Evolutionary conservation across 257 asterid genomes (phyloP), one percentile per base, ranked within the genome.

Genomic region (Gentiana dahurica): DNA sequence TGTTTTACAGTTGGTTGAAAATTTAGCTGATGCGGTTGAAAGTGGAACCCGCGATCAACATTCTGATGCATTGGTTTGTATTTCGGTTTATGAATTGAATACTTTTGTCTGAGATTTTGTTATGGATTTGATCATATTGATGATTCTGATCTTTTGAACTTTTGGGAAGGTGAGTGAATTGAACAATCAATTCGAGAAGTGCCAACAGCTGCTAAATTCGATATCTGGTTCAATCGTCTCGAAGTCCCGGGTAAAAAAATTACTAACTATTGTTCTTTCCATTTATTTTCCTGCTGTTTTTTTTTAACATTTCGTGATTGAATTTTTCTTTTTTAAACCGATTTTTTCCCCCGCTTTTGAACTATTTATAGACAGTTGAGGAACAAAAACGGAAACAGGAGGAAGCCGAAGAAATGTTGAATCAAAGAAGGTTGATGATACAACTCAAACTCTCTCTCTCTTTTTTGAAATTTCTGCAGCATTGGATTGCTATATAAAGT

Each of bases 1-100:
- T 52, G 4, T 51, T 37, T 37, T 52, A 12, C 65, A 90, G 97
- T 72, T 91, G 73, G 94, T 91, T 71, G 98, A 91, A 80, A 91
- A 91, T 75, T 75, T 91, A 63, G 89, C 92, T 5, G 92, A 91
- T 8, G 79, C 75, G 0, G 71, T 82, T 54, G 95, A 90, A 58
- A 86, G 78, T 59, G 95, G 96, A 63, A 76, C 82, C 9, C 87
- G 94, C 67, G 98, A 87, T 79, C 96, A 85, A 76, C 95, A 87
- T 49, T 81, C 96, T 4, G 95, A 87, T 73, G 95, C 95, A 10
- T 61, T 91, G 86, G 95, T 89, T 61, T 51, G 91, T 69, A 6
- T 12, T 38, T 67, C 32, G 60, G 39, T 65, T 52, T 4, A 55
- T 2, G 13, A 11, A 13, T 32, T 12, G 15, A 55, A 37, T 2